phyloP scores from a whole-genome alignment of 495 filamentous ascomycete genomes.

The Tuber umbilicatum region DNA sequence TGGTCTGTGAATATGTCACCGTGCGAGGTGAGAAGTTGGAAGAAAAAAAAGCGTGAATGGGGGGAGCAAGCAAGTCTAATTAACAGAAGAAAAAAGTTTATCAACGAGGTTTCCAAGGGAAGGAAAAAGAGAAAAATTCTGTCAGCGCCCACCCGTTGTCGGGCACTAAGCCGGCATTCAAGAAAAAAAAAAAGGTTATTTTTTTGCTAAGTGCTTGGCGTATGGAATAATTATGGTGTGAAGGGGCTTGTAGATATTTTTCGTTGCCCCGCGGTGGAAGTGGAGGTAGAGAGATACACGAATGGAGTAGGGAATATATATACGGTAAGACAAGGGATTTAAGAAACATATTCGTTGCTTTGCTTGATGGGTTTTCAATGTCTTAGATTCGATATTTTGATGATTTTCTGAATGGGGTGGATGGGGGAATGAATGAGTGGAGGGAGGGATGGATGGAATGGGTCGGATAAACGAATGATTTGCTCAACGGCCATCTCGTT shows the following conservation, averaged over 20 bases:
- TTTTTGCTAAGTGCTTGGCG: background rate
- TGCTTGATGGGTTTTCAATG: background rate
- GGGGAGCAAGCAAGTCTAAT: background rate
- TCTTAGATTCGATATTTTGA: background rate
- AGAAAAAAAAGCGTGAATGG: background rate
- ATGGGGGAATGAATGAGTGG: background rate
- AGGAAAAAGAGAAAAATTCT: background rate
- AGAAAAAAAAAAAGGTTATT: background rate
- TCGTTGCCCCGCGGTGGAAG: background rate
- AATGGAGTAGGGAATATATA: background rate
- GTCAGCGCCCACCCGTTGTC: background rate
- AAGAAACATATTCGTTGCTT: background rate
- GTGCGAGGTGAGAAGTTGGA: background rate
- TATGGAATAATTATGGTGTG: background rate
- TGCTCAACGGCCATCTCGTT: conserved; percentile 4
- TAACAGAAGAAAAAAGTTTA: background rate
- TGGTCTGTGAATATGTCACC: background rate
- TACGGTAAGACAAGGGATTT: background rate
- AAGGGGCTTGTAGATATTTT: background rate
- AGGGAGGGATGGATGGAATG: background rate
- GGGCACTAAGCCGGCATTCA: background rate
- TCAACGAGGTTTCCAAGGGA: background rate
- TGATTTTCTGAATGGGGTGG: background rate
- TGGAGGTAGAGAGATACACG: background rate
- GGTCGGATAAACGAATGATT: conserved; percentile 3